Evolutionary conservation across 2,329 filamentous ascomycete genomes (phyloP).

Genomic region (Erysiphe pisi): DNA sequence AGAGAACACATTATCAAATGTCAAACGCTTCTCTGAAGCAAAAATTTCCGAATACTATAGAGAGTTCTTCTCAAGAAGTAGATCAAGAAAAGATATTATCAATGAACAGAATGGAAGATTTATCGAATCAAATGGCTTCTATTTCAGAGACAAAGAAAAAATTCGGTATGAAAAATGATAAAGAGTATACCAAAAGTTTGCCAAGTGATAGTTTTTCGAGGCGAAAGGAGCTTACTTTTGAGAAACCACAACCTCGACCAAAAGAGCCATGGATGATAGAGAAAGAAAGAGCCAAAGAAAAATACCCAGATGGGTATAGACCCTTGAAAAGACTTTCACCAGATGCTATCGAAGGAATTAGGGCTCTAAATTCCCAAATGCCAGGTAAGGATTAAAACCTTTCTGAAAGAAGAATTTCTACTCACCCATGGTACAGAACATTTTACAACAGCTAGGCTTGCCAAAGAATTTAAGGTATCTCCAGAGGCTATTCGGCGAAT

Average conservation of each 20-base stretch:
- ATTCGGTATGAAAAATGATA: background rate
- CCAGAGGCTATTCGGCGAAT: slow-evolving; percentile 80
- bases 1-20: background rate
- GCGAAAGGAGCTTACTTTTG: background rate
- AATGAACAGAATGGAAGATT: slow-evolving; percentile 26
- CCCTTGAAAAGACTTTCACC: slow-evolving; percentile 82
- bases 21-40: background rate
- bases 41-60: background rate
- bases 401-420: background rate
- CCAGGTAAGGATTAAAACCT: slow-evolving; percentile 54
- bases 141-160: background rate
- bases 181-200: background rate
- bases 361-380: slow-evolving; percentile 65
- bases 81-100: slow-evolving; percentile 11
- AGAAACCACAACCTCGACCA: slow-evolving; percentile 32
- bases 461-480: slow-evolving; percentile 73
- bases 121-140: background rate
- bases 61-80: background rate
- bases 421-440: background rate
- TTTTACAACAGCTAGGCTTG: slow-evolving; percentile 56
- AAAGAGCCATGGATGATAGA: slow-evolving; percentile 60
- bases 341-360: slow-evolving; percentile 81
- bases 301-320: slow-evolving; percentile 72
- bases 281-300: slow-evolving; percentile 61
- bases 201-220: background rate